Conservation (phyloP, 495 filamentous ascomycete genomes). For the Oleoguttula mirabilis region DNA sequence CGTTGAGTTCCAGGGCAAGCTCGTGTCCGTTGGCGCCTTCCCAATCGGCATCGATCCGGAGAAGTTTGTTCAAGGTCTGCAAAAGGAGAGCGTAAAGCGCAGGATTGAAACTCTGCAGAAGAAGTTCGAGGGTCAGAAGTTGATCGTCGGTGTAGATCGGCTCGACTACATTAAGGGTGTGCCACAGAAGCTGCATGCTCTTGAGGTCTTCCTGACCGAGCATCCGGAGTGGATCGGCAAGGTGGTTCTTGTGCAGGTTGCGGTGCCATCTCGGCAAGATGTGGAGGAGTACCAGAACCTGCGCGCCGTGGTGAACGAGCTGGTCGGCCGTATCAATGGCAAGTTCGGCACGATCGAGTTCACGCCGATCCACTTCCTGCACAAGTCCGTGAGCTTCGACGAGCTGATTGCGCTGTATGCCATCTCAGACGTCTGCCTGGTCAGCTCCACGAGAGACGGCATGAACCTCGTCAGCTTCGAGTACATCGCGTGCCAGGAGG, state of each 20-base stretch:
- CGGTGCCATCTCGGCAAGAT: conserved; percentile 80
- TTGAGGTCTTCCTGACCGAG: conserved; percentile 80
- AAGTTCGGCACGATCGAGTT: conserved; percentile 86
- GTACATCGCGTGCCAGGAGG: conserved; percentile 80
- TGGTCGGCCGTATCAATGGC: conserved; percentile 86
- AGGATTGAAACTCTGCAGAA: conserved; percentile 65
- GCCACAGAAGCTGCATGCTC: conserved; percentile 84
- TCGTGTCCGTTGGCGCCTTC: conserved; percentile 67
- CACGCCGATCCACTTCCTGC: conserved; percentile 88
- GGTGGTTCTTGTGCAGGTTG: conserved; percentile 85
- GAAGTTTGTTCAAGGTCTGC: conserved; percentile 78
- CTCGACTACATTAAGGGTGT: conserved; percentile 95
- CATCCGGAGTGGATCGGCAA: conserved; percentile 88
- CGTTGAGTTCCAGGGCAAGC: conserved; percentile 62
- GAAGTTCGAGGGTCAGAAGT: conserved; percentile 73
- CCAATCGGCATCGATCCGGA: conserved; percentile 94
- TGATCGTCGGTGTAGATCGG: conserved; percentile 87
- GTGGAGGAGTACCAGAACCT: conserved; percentile 95
- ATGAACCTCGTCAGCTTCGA: conserved; percentile 97
- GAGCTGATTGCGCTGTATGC: conserved; percentile 90
- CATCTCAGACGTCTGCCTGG: conserved; percentile 77
- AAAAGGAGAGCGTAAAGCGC: conserved; percentile 65
- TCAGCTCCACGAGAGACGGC: conserved; percentile 84
- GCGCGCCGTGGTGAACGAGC: conserved; percentile 74
- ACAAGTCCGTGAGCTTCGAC: conserved; percentile 76